A percentile compares a stretch with the other conserved stretches of the same genome.
These are phyloP conservation scores for Theobroma cacao DNA, from an alignment of 345 rosid species.

Conservation along the genomic window DNA sequence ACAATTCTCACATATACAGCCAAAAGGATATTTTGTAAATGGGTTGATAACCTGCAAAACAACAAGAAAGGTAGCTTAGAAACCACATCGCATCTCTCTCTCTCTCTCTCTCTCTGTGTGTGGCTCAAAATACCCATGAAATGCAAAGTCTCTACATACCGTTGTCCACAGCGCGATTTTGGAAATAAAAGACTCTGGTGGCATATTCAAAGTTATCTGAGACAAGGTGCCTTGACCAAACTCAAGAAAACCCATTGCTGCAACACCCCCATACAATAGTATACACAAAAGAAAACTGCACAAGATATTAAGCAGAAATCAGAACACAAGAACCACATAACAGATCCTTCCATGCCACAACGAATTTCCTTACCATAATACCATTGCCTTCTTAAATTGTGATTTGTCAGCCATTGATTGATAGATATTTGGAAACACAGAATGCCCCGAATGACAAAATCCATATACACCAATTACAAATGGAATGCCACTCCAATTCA, in stretches of 20 bases:
- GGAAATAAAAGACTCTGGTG: constrained; percentile 49
- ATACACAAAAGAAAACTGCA: constrained; percentile 73
- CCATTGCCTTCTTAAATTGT: constrained; percentile 63
- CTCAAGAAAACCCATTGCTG: constrained; percentile 79
- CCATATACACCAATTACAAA: constrained; percentile 84
- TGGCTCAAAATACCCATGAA: neutral
- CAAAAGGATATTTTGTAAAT: constrained; percentile 82
- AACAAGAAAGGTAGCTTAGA: constrained; percentile 21
- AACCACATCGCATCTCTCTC: neutral
- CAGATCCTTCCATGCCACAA: constrained; percentile 12
- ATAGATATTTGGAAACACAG: constrained; percentile 91
- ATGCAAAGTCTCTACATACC: constrained; percentile 40
- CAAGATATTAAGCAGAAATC: constrained; percentile 3
- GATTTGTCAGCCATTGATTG: constrained; percentile 96
- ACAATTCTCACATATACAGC: neutral
- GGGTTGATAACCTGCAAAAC: constrained; percentile 75
- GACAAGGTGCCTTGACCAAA: constrained; percentile 85
- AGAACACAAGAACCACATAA: neutral
- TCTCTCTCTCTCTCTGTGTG: too few relatives aligned
- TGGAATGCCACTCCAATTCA: constrained; percentile 84
- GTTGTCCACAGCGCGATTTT: constrained; percentile 84
- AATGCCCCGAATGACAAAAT: constrained; percentile 79
- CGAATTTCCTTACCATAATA: constrained; percentile 42
- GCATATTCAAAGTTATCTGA: constrained; percentile 90
- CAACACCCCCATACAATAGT: constrained; percentile 68